These are phyloP conservation scores for Colletotrichum sp. DNA, from an alignment of 2,329 filamentous ascomycete genomes.

Conservation along the genomic window DNA sequence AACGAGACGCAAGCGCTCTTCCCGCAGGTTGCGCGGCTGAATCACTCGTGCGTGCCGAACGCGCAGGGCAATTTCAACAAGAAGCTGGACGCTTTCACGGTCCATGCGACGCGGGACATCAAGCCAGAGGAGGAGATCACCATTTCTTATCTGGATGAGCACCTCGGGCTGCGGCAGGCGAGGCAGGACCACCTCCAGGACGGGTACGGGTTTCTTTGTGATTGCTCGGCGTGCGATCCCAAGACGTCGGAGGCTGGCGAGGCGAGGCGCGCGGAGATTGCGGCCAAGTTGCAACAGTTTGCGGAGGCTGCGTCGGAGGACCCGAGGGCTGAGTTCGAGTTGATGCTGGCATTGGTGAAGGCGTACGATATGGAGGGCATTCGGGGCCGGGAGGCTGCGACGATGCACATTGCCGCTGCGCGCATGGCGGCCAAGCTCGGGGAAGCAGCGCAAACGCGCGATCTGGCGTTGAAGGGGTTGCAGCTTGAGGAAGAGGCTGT, in stretches of 20 bases:
- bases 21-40: constrained; percentile 7
- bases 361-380: constrained; percentile 5
- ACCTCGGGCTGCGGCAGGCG: background rate
- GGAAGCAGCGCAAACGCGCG: background rate
- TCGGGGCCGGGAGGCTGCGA: constrained; percentile 10
- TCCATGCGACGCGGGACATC: constrained; percentile 11
- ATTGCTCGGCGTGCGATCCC: background rate
- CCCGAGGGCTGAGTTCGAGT: background rate
- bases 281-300: background rate
- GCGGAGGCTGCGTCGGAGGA: background rate
- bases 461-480: constrained; percentile 1
- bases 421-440: background rate
- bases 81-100: background rate
- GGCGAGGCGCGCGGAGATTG: background rate
- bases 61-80: constrained; percentile 15
- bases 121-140: constrained; percentile 10
- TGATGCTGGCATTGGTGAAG: background rate
- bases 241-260: background rate
- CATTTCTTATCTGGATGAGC: constrained; percentile 17
- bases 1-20: background rate
- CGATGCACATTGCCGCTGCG: background rate
- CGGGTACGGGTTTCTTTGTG: constrained; percentile 7
- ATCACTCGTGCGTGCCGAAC: constrained; percentile 19
- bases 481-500: constrained; percentile 12
- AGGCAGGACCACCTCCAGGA: background rate